Evolutionary conservation across 176 grass and related monocot genomes (phyloP).

Genomic region (Oryza longistaminata): DNA sequence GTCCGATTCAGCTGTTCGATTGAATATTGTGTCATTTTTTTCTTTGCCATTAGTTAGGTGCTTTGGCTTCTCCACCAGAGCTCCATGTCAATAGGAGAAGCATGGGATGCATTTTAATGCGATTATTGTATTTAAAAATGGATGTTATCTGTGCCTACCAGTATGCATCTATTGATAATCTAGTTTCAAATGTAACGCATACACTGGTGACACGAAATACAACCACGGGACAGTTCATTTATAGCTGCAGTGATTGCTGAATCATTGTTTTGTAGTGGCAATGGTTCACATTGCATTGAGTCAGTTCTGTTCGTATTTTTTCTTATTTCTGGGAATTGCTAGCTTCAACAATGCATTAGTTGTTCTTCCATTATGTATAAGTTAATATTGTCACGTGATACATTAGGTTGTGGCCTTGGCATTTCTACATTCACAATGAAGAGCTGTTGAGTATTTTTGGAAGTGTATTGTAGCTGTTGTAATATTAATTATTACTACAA

Average conservation of each 20-base stretch:
- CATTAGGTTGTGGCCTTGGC: not conserved
- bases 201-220: not conserved
- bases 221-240: not conserved
- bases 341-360: not conserved
- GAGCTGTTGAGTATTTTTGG: not conserved
- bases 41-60: not conserved
- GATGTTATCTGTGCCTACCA: not conserved
- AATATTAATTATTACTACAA: not conserved
- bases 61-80: not conserved
- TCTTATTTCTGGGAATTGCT: not conserved
- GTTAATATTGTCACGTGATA: not conserved
- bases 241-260: slow-evolving; percentile 6
- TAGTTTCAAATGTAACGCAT: not conserved
- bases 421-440: slow-evolving; percentile 5
- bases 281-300: not conserved
- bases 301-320: not conserved
- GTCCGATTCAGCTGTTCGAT: not conserved
- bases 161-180: not conserved
- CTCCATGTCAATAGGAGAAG: not conserved
- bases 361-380: not conserved
- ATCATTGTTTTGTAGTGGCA: not conserved
- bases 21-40: not conserved
- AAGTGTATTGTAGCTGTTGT: not conserved
- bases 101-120: not conserved
- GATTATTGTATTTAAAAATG: not conserved